Conservation (phyloP, 75 land plant genomes). For the Cunninghamia lanceolata region DNA sequence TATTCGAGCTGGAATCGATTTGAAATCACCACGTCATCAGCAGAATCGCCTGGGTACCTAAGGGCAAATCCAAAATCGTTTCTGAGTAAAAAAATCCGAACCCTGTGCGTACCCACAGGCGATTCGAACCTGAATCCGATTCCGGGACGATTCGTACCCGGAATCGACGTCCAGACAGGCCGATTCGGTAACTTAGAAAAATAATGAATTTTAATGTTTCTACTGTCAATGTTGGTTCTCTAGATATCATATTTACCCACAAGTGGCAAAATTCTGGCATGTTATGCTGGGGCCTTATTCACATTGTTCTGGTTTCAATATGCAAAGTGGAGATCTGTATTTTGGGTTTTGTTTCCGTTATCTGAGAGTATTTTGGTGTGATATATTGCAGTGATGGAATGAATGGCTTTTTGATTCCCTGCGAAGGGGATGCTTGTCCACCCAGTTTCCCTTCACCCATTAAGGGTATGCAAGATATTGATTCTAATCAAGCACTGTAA, state of each 20-base stretch:
- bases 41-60: too few species aligned
- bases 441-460: constrained; percentile 53
- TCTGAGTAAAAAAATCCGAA: too few species aligned
- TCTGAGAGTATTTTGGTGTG: background rate
- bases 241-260: background rate
- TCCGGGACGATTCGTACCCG: too few species aligned
- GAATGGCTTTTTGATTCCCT: constrained; percentile 81
- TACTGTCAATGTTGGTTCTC: background rate
- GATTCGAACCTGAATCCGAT: too few species aligned
- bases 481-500: constrained; percentile 69
- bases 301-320: background rate
- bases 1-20: too few species aligned
- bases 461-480: constrained; percentile 49
- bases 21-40: too few species aligned
- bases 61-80: too few species aligned
- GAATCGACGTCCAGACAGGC: too few species aligned
- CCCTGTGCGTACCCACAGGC: too few species aligned
- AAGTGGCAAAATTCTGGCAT: background rate
- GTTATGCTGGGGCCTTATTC: background rate
- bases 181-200: too few species aligned
- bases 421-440: constrained; percentile 49
- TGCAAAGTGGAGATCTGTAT: background rate
- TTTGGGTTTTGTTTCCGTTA: background rate
- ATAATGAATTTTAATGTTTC: too few species aligned
- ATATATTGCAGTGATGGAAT: constrained; percentile 70